Conservation (phyloP, 768 basidiomycete genomes). For the Austroboletus festivus region DNA sequence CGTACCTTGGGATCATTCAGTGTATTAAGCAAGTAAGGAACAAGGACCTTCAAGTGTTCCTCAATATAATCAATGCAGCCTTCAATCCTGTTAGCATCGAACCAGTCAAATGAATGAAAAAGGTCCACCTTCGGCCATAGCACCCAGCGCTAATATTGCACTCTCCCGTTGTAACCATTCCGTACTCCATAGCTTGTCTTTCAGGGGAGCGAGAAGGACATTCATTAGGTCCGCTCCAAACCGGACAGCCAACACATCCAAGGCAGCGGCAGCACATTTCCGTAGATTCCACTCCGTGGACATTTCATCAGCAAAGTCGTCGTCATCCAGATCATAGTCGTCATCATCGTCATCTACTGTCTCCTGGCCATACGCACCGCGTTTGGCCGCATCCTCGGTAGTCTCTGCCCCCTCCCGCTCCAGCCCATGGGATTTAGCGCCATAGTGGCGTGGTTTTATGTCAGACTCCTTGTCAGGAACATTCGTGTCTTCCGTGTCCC, state of each 20-base stretch:
- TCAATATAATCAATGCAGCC: slow-evolving; percentile 96
- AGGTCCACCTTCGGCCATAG: slow-evolving; percentile 91
- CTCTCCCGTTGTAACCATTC: slow-evolving; percentile 97
- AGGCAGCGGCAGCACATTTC: slow-evolving; percentile 95
- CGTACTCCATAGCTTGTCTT: slow-evolving; percentile 87
- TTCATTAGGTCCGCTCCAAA: slow-evolving; percentile 88
- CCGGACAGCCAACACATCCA: slow-evolving; percentile 93
- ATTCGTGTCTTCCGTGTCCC: slow-evolving; percentile 81
- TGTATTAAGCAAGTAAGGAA: slow-evolving; percentile 90
- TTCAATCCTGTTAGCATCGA: slow-evolving; percentile 30
- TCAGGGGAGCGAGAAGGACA: slow-evolving; percentile 83
- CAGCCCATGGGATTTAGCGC: slow-evolving; percentile 77
- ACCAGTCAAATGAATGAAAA: neutral
- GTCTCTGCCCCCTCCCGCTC: slow-evolving; percentile 60
- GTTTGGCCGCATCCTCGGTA: slow-evolving; percentile 36
- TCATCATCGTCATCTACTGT: slow-evolving; percentile 83
- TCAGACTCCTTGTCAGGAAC: slow-evolving; percentile 94
- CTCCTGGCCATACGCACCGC: slow-evolving; percentile 77
- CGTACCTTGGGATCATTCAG: slow-evolving; percentile 88
- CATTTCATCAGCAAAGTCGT: slow-evolving; percentile 90
- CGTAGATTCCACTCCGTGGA: slow-evolving; percentile 98
- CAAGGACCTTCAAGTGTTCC: slow-evolving; percentile 88
- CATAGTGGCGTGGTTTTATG: slow-evolving; percentile 94
- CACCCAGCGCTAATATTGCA: slow-evolving; percentile 92
- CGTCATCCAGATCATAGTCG: slow-evolving; percentile 82